These are phyloP conservation scores for Letharia columbiana DNA, from an alignment of 495 filamentous ascomycete genomes.

Conservation along the genomic window DNA sequence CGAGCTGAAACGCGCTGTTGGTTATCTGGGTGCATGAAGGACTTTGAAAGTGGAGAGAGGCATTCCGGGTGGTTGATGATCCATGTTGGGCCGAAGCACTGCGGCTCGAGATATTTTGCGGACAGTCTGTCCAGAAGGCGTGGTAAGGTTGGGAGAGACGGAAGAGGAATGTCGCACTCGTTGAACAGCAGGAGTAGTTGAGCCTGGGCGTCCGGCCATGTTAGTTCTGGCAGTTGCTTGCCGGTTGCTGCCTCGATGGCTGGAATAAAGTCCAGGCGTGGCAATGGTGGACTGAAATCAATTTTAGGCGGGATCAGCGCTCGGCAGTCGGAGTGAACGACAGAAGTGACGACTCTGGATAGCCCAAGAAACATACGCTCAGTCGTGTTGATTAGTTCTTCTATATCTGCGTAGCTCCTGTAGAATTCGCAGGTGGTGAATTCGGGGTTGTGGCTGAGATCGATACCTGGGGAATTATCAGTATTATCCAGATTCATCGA, in stretches of 20 bases:
- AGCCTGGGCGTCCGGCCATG: constrained; percentile 41
- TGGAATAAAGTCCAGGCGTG: constrained; percentile 70
- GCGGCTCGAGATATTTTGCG: constrained; percentile 63
- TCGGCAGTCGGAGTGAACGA: constrained; percentile 40
- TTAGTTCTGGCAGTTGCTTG: constrained; percentile 61
- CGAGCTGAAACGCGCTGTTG: constrained; percentile 67
- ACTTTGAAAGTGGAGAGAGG: constrained; percentile 87
- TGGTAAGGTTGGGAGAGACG: constrained; percentile 53
- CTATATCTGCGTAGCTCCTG: constrained; percentile 68
- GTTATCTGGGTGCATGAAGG: constrained; percentile 52
- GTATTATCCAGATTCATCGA: neutral
- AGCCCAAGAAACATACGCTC: constrained; percentile 57
- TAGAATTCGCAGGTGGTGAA: constrained; percentile 98
- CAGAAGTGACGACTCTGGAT: constrained; percentile 40
- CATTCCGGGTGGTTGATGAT: constrained; percentile 86
- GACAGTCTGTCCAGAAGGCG: constrained; percentile 83
- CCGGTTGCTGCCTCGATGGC: constrained; percentile 59
- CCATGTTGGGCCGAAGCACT: constrained; percentile 64
- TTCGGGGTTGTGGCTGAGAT: constrained; percentile 91
- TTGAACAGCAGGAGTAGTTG: constrained; percentile 52
- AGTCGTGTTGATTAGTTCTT: constrained; percentile 66
- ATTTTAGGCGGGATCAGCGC: constrained; percentile 45
- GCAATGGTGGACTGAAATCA: constrained; percentile 54
- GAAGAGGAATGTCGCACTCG: constrained; percentile 43
- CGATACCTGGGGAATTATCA: constrained; percentile 45